Evolutionary conservation across 208 protist species (phyloP).

Genomic region (Strigomonas oncopelti): DNA sequence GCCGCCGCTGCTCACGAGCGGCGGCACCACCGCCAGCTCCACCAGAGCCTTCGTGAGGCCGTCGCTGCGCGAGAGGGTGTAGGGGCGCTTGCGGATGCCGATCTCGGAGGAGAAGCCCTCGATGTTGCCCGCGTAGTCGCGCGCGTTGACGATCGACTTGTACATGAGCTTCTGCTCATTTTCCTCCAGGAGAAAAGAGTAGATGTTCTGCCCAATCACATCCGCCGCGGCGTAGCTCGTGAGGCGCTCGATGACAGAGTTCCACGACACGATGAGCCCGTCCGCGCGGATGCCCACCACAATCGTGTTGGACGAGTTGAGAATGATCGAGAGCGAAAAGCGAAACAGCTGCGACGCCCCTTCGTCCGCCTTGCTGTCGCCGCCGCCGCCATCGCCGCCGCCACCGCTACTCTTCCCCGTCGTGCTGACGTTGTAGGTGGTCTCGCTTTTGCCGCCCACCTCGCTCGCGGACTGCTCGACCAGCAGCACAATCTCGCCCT

Average conservation of each 20-base stretch:
- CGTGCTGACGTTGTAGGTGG: background rate
- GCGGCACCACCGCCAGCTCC: slow-evolving; percentile 52
- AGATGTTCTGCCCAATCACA: slow-evolving; percentile 79
- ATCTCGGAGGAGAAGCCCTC: slow-evolving; percentile 33
- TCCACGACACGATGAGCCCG: slow-evolving; percentile 75
- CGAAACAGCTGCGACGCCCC: slow-evolving; percentile 25
- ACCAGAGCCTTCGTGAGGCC: slow-evolving; percentile 67
- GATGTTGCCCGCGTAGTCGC: slow-evolving; percentile 61
- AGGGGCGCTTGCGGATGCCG: slow-evolving; percentile 20
- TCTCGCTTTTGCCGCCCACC: slow-evolving; percentile 5
- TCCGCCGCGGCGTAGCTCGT: slow-evolving; percentile 68
- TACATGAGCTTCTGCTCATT: slow-evolving; percentile 74
- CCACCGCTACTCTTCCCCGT: background rate
- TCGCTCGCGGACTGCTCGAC: slow-evolving; percentile 13
- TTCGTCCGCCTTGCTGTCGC: background rate
- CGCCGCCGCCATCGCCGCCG: background rate
- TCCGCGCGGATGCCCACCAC: slow-evolving; percentile 79
- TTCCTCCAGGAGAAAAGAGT: slow-evolving; percentile 66
- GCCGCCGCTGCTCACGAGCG: slow-evolving; percentile 45
- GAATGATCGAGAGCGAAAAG: slow-evolving; percentile 37
- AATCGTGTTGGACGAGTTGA: slow-evolving; percentile 18
- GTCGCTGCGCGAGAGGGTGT: slow-evolving; percentile 70
- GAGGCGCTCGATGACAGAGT: slow-evolving; percentile 49
- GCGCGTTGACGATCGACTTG: slow-evolving; percentile 45
- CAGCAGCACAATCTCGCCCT: slow-evolving; percentile 45